Percentiles rank a stretch among this genome's conserved stretches.
Conservation (phyloP, 768 basidiomycete species). For the Kwoniella pini region DNA sequence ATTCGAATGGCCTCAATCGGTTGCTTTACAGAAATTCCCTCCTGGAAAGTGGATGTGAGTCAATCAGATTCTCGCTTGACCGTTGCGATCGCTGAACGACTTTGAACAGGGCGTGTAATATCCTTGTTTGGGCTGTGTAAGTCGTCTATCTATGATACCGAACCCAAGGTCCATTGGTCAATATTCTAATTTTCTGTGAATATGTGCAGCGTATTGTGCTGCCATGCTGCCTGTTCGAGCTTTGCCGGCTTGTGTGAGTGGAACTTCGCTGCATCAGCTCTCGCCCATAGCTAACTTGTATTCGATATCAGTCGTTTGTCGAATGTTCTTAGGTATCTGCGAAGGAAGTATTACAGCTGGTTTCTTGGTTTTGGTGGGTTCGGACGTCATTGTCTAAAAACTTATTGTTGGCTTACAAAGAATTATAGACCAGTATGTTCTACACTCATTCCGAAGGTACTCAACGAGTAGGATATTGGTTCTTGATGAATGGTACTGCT, state of each 20-base stretch:
- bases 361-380: constrained; percentile 31
- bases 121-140: constrained; percentile 31
- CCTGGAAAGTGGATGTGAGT: constrained; percentile 38
- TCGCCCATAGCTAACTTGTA: too few relatives aligned
- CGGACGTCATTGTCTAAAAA: background rate
- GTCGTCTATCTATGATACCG: background rate
- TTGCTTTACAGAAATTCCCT: constrained; percentile 40
- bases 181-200: background rate
- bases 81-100: background rate
- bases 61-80: background rate
- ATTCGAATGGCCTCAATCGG: constrained; percentile 41
- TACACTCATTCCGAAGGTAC: constrained; percentile 40
- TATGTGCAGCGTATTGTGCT: constrained; percentile 18
- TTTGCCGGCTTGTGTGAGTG: constrained; percentile 43
- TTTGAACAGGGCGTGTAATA: constrained; percentile 22
- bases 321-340: constrained; percentile 20
- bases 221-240: constrained; percentile 41
- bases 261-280: too few relatives aligned
- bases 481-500: constrained; percentile 26
- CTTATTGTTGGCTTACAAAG: background rate
- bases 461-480: constrained; percentile 35
- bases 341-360: constrained; percentile 38
- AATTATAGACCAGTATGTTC: constrained; percentile 20
- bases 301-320: constrained; percentile 14
- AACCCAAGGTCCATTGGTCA: background rate